Evolutionary conservation across 108 stramenopile genomes (phyloP).

Genomic region (Cyclotella atomus): DNA sequence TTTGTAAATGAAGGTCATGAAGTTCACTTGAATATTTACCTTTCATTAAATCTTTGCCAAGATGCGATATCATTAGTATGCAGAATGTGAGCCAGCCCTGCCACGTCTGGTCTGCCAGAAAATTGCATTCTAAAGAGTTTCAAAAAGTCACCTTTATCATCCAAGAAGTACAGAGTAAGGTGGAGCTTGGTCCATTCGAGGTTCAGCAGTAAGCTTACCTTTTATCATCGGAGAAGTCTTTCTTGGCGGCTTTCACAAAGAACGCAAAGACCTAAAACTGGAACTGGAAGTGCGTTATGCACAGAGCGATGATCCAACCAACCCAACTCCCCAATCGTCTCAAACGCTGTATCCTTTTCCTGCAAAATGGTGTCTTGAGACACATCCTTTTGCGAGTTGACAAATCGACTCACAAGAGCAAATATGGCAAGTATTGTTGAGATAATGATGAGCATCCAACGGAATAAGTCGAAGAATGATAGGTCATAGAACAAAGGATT

Average conservation of each 20-base stretch:
- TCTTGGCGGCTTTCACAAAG: constrained; percentile 18
- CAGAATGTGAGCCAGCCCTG: constrained; percentile 8
- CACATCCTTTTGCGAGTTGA: no score
- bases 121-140: constrained; percentile 13
- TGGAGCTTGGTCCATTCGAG: no score
- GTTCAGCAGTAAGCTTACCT: no score
- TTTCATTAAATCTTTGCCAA: background rate
- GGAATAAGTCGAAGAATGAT: background rate
- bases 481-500: background rate
- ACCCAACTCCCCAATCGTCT: constrained; percentile 12
- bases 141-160: constrained; percentile 20
- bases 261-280: constrained; percentile 9
- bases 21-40: background rate
- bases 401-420: background rate
- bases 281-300: background rate
- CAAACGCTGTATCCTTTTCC: constrained; percentile 2
- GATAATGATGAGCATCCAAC: background rate
- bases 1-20: background rate
- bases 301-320: constrained; percentile 14
- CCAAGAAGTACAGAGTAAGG: no score
- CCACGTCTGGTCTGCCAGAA: constrained; percentile 4
- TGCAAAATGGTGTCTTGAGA: no score
- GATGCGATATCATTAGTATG: constrained; percentile 13
- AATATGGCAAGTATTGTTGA: background rate
- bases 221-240: constrained; percentile 9